Conservation (phyloP, 257 asterid species). For the Cordia subcordata region DNA sequence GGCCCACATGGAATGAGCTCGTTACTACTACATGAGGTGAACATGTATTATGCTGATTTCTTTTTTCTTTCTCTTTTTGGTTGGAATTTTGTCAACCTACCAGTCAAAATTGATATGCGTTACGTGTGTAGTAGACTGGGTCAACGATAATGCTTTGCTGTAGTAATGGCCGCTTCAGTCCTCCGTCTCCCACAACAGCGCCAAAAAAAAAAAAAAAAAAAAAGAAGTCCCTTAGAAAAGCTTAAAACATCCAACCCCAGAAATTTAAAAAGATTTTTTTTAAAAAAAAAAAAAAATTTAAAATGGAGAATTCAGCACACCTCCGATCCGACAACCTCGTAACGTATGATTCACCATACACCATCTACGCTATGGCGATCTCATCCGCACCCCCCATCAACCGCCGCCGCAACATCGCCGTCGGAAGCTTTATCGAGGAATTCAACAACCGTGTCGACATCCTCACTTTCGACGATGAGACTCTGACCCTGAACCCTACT, state of each 20-base stretch:
- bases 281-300: neutral
- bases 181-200: no score
- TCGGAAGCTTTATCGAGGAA: slow-evolving; percentile 73
- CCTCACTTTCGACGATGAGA: slow-evolving; percentile 64
- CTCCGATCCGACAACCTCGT: slow-evolving; percentile 44
- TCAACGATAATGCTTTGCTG: no score
- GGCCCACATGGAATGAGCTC: no score
- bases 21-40: no score
- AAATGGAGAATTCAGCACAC: slow-evolving; percentile 45
- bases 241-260: neutral
- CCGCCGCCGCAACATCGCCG: slow-evolving; percentile 53
- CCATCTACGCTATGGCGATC: slow-evolving; percentile 76
- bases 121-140: no score
- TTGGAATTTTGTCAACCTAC: no score
- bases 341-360: slow-evolving; percentile 47
- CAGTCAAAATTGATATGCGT: no score
- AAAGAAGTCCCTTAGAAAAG: neutral
- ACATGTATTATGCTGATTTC: no score
- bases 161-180: no score
- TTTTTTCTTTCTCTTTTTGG: no score
- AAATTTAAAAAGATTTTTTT: no score
- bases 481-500: slow-evolving; percentile 35
- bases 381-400: slow-evolving; percentile 29
- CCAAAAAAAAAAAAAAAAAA: no score
- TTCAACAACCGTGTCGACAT: slow-evolving; percentile 70